phyloP scores from a whole-genome alignment of 2,329 filamentous ascomycete genomes.

The Didymella sp. region DNA sequence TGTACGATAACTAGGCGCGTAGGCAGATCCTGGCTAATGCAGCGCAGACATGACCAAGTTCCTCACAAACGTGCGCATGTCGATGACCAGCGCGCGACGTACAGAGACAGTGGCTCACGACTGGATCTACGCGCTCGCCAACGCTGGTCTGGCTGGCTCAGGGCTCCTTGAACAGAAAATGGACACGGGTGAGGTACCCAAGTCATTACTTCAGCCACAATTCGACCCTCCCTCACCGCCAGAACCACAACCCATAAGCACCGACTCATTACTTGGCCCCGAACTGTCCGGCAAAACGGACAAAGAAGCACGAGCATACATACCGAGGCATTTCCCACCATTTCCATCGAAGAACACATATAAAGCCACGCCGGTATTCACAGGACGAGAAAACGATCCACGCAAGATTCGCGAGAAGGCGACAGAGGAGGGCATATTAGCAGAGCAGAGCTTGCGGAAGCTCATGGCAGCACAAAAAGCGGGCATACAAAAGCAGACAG shows the following conservation, averaged over 20 bases:
- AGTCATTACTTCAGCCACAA: conserved; percentile 48
- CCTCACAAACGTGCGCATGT: conserved; percentile 60
- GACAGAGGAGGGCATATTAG: conserved; percentile 69
- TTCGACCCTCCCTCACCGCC: conserved; percentile 52
- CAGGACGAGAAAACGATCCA: conserved; percentile 65
- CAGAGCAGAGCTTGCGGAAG: conserved; percentile 69
- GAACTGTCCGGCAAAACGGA: conserved; percentile 58
- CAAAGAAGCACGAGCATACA: conserved; percentile 58
- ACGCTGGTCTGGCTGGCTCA: conserved; percentile 49
- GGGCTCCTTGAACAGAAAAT: conserved; percentile 52
- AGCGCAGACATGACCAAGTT: conserved; percentile 62
- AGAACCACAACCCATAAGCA: conserved; percentile 51
- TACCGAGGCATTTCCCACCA: conserved; percentile 66
- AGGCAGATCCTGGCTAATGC: conserved; percentile 28
- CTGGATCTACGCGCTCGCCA: conserved; percentile 62
- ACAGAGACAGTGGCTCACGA: conserved; percentile 64
- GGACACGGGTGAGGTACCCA: conserved; percentile 48
- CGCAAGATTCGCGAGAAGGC: conserved; percentile 67
- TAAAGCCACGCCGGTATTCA: conserved; percentile 65
- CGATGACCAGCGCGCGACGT: conserved; percentile 65
- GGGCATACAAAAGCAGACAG: conserved; percentile 50
- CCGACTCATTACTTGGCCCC: conserved; percentile 60
- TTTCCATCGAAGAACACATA: conserved; percentile 71
- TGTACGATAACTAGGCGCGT: conserved; percentile 56
- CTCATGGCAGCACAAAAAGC: conserved; percentile 59